Percentiles rank a stretch among this genome's conserved stretches.
phyloP scores from a whole-genome alignment of 208 protist genomes.

The Leishmania mexicana region DNA sequence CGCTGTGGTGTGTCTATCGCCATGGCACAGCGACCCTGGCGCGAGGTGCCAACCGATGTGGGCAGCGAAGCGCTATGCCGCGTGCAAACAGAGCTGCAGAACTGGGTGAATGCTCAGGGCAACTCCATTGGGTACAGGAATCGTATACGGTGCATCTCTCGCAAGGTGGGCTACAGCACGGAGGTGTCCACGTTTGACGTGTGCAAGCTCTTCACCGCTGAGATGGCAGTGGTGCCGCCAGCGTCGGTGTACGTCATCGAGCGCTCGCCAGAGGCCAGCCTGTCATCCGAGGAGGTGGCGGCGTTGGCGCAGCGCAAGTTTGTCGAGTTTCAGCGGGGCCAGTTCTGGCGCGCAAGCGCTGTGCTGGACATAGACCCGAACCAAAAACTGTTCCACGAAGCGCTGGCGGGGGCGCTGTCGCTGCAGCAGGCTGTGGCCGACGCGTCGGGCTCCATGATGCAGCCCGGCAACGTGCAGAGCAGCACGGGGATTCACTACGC shows the following conservation, averaged over 20 bases:
- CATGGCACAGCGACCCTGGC: conserved; percentile 76
- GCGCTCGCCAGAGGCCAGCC: background rate
- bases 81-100: conserved; percentile 70
- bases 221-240: conserved; percentile 54
- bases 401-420: conserved; percentile 58
- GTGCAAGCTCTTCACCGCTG: conserved; percentile 70
- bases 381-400: conserved; percentile 55
- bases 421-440: conserved; percentile 69
- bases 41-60: conserved; percentile 67
- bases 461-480: conserved; percentile 83
- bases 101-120: conserved; percentile 35
- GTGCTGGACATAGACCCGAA: conserved; percentile 85
- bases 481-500: conserved; percentile 81
- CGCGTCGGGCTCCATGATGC: conserved; percentile 80
- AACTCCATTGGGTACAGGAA: conserved; percentile 36
- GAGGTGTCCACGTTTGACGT: conserved; percentile 85
- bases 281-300: conserved; percentile 19
- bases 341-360: conserved; percentile 77
- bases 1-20: conserved; percentile 76
- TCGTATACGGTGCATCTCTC: conserved; percentile 66
- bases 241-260: conserved; percentile 40
- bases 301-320: conserved; percentile 35
- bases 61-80: conserved; percentile 46
- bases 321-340: conserved; percentile 61
- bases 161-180: conserved; percentile 74